Conservation (phyloP, 495 filamentous ascomycete genomes). For the Sphaerosporella brunnea region DNA sequence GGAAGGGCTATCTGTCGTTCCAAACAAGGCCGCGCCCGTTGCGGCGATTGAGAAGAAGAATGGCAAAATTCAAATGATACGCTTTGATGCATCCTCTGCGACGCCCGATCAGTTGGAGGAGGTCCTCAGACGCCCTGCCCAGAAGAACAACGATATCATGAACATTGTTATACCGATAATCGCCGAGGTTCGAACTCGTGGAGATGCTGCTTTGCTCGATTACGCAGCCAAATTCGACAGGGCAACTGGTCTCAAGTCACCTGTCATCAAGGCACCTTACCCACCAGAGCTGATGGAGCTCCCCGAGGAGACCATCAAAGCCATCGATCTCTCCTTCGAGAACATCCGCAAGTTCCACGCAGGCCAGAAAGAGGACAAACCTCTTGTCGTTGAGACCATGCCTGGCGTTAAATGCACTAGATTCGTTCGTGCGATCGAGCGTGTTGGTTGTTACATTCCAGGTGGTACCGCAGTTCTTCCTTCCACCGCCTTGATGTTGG, state of each 20-base stretch:
- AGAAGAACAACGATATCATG: slow-evolving; percentile 85
- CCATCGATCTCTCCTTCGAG: slow-evolving; percentile 82
- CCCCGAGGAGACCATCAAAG: slow-evolving; percentile 58
- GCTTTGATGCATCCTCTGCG: slow-evolving; percentile 47
- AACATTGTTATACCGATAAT: slow-evolving; percentile 81
- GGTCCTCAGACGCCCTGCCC: slow-evolving; percentile 69
- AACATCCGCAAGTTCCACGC: slow-evolving; percentile 90
- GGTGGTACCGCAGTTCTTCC: slow-evolving; percentile 92
- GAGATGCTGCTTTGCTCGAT: slow-evolving; percentile 70
- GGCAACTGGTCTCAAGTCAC: slow-evolving; percentile 72
- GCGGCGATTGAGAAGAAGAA: slow-evolving; percentile 6
- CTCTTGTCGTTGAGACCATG: slow-evolving; percentile 84
- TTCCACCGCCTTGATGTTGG: slow-evolving; percentile 91
- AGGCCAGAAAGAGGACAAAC: slow-evolving; percentile 64
- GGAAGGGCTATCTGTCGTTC: slow-evolving; percentile 41
- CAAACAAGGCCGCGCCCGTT: slow-evolving; percentile 24
- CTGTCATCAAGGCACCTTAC: slow-evolving; percentile 78
- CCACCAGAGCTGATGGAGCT: slow-evolving; percentile 68
- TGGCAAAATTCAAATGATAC: slow-evolving; percentile 63
- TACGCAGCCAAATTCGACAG: slow-evolving; percentile 97
- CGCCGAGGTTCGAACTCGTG: slow-evolving; percentile 56
- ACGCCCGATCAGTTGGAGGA: slow-evolving; percentile 43
- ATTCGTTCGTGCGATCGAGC: slow-evolving; percentile 80
- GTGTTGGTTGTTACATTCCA: slow-evolving; percentile 86
- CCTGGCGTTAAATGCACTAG: slow-evolving; percentile 87